Base-by-base conservation (phyloP, 2,329 filamentous ascomycete genomes). In the Beauveria brongniartii region DNA sequence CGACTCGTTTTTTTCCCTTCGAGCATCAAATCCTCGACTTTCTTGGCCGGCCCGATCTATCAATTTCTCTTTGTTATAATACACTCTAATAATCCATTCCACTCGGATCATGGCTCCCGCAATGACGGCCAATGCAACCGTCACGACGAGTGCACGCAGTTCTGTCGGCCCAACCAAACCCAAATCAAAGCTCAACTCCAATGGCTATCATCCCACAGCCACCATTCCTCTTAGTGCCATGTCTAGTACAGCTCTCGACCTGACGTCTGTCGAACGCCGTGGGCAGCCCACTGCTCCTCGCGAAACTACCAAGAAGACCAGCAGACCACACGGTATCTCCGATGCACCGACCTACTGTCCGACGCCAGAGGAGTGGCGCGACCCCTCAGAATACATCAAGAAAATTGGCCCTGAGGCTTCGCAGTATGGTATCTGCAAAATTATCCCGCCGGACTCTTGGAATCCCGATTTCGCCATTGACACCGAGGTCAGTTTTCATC, bases 381-480 rank as follows among this genome's bases (percentile, higher is more conserved):
- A 99, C 69, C 94, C 94, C 0, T 87, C 96, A 70, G 89, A 90
- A 68, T 99, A 97, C 70, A 92, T 99, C 68, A 87, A 87, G 71
- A 97, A 93, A 74, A 97, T 99, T 67, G 81, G 87, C 1, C 87
- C 91, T 1, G 92, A 97, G 72, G 94, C 91, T 26, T 84, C 82
- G 66, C 86, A 92, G 68, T 97, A 90, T 74, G 94, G 94, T 55
- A 90, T 99, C 59, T 92, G 92, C 82, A 96, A 97, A 75, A 91
- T 99, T 64, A 90, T 99, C 61, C 94, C 94, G 5, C 94, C 94
- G 0, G 91, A 94, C 64, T 86, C 82, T 40, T 99, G 94, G 94
- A 93, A 95, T 69, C 94, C 94, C 8, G 82, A 91, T 18, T 97
- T 99, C 73, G 92, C 92, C 48, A 95, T 99, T 70, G 92, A 99